Evolutionary conservation across 225 moss, liverwort and hornwort species (phyloP).

Genomic region (Pseudoscleropodium purum): DNA sequence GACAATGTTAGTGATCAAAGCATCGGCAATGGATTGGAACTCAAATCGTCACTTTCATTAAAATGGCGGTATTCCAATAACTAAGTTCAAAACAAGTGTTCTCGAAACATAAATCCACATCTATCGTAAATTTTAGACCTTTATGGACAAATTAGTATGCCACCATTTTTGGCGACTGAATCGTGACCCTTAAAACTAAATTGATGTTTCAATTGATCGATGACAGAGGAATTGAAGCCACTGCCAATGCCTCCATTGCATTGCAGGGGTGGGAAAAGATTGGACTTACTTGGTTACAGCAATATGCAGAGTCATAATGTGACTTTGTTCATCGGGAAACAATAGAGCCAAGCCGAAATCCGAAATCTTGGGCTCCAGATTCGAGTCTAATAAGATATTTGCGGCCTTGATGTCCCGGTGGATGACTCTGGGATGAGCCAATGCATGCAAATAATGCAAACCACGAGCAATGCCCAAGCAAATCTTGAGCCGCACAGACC

Average conservation of each 20-base stretch:
- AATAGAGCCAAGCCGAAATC: slow-evolving; percentile 4
- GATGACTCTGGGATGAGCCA: slow-evolving; percentile 7
- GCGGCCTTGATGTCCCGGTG: slow-evolving; percentile 11
- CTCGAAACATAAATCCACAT: no score
- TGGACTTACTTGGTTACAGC: slow-evolving; percentile 12
- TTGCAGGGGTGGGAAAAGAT: background rate
- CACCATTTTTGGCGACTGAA: no score
- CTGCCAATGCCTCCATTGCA: background rate
- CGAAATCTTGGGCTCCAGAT: slow-evolving; percentile 7
- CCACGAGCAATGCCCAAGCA: slow-evolving; percentile 14
- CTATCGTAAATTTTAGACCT: no score
- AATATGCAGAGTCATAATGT: slow-evolving; percentile 2
- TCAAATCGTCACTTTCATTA: no score
- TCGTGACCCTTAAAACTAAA: no score
- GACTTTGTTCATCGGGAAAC: slow-evolving; percentile 6
- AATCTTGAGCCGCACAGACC: background rate
- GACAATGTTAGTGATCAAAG: background rate
- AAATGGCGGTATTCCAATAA: no score
- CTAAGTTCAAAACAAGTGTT: no score
- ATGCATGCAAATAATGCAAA: background rate
- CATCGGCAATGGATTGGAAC: background rate
- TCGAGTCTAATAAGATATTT: background rate
- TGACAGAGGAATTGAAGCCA: background rate
- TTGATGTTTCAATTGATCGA: background rate
- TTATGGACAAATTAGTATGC: no score